A percentile compares a stretch with the other conserved stretches of the same genome.
These are phyloP conservation scores for Linnemannia exigua DNA, from an alignment of 192 early-diverging fungal species.

Conservation along the genomic window DNA sequence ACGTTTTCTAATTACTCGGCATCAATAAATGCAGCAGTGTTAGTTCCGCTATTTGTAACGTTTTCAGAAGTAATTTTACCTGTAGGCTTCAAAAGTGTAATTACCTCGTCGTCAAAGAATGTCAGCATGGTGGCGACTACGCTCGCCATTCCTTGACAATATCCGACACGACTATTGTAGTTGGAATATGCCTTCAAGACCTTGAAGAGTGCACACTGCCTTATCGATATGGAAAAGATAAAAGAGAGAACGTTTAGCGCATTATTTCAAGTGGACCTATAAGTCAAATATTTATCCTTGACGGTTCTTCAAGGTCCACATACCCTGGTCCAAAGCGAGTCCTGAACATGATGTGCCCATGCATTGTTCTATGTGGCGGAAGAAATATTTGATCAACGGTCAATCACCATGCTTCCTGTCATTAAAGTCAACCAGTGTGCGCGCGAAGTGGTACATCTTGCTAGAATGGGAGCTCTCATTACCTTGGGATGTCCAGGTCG, in stretches of 20 bases:
- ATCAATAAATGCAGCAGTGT: no score
- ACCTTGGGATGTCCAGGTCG: conserved; percentile 71
- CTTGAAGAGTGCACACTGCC: conserved; percentile 85
- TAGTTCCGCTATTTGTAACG: neutral
- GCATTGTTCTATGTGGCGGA: conserved; percentile 55
- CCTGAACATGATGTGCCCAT: conserved; percentile 71
- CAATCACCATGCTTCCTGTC: neutral
- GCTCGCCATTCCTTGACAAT: conserved; percentile 91
- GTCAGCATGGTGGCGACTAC: conserved; percentile 82
- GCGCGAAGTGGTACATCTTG: neutral
- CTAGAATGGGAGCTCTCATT: neutral
- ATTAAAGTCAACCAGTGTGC: no score
- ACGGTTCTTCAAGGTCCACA: neutral
- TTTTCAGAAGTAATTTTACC: no score
- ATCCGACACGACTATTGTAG: conserved; percentile 85
- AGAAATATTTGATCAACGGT: neutral
- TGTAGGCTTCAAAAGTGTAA: neutral
- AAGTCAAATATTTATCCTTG: neutral
- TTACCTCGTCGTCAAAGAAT: conserved; percentile 74
- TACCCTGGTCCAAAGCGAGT: conserved; percentile 72
- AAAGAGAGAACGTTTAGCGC: neutral
- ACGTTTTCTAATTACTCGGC: conserved; percentile 60
- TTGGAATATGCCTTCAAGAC: conserved; percentile 83
- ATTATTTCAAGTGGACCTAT: neutral
- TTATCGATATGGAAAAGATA: conserved; percentile 20